Conservation (phyloP, 805 yeast genomes). For the Yarrowia sp. region DNA sequence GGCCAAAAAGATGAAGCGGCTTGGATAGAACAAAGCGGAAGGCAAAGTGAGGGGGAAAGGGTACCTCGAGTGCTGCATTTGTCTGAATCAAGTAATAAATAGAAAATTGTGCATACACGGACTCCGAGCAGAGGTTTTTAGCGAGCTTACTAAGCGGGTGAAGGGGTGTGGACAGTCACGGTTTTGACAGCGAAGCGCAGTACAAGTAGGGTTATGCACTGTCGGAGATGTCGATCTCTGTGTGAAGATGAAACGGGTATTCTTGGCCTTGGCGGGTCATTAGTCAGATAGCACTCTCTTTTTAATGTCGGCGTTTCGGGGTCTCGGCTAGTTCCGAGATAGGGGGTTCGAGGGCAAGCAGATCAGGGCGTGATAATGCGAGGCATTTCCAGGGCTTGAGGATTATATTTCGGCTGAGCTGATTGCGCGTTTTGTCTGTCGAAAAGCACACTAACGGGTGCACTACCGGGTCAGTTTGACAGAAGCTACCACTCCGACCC, state of each 20-base stretch:
- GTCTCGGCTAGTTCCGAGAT: conserved; percentile 15
- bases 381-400: neutral
- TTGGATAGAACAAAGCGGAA: neutral
- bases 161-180: no score
- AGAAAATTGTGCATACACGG: neutral
- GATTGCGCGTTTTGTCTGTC: neutral
- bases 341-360: conserved; percentile 8
- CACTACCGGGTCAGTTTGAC: neutral
- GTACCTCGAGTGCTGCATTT: neutral
- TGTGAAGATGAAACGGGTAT: neutral
- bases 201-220: neutral
- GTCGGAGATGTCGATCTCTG: conserved; percentile 10
- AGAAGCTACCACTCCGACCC: no score
- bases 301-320: conserved; percentile 12
- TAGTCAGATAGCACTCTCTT: neutral
- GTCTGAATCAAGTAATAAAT: neutral
- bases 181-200: no score
- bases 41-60: neutral
- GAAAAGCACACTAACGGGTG: neutral
- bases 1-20: conserved; percentile 20
- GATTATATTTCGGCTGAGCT: neutral
- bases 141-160: no score
- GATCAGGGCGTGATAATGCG: conserved; percentile 8
- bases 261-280: neutral
- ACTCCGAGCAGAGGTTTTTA: no score